Evolutionary conservation across 352 stramenopile species (phyloP), one percentile per base, ranked within the genome.

Genomic region (Lagenidium sp.): DNA sequence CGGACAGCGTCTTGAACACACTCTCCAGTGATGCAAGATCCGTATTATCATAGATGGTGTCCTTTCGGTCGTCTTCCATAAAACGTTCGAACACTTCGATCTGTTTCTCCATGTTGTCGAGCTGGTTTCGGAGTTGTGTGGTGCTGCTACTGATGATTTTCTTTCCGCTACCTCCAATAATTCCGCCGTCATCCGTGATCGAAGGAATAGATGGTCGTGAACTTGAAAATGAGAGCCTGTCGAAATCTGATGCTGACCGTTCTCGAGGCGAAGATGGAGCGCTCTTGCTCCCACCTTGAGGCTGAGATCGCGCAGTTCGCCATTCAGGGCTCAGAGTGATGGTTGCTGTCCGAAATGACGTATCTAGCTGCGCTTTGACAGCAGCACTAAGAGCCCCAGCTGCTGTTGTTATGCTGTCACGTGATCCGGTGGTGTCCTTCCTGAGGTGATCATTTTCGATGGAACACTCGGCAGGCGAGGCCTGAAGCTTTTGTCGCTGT

Each of bases 71-170:
- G 31, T 92, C 79, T 44, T 89, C 79, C 79, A 89, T 89, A 36
- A 92, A 92, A 13, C 77, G 68, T 47, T 92, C 79, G 41, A 92
- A 92, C 34, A 92, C 79, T 51, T 92, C 79, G 36, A 92, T 92
- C 43, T 92, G 79, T 45, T 88, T 89, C 44, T 92, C 79, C 66
- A 92, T 84, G 46, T 87, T 92, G 58, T 92, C 79, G 16, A 92
- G 47, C 35, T 92, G 79, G 37, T 78, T 86, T 4, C 79, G 74
- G 39, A 92, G 56, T 46, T 89, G 73, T 10, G 72, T 81, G 28
- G 82, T 74, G 6, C 63, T 85, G 40, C 62, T 87, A 36, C 69
- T 85, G 44, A 83, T 82, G 28, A 82, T 80, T 24, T 56, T 72
- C 30, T 60, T 65, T 31, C 58, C 57, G 3, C 53, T 53, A 16